These are phyloP conservation scores for Alternaria infectoria DNA, from an alignment of 2,329 filamentous ascomycete genomes.

Conservation along the genomic window DNA sequence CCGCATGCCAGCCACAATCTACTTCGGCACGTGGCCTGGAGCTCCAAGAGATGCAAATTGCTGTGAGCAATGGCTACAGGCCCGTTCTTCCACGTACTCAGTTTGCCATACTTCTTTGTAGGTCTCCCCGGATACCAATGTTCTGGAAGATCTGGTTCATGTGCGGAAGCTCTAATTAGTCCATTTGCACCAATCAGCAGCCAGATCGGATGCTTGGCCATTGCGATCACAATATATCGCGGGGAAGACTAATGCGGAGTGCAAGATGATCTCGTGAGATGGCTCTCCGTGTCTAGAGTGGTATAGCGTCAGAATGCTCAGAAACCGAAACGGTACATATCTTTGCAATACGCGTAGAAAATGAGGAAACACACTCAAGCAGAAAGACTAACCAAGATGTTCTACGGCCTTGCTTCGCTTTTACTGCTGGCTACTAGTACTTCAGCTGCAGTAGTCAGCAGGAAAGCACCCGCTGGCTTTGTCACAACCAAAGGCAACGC, in stretches of 20 bases:
- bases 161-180: conserved; percentile 2
- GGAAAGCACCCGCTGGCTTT: conserved; percentile 47
- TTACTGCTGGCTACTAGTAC: conserved; percentile 22
- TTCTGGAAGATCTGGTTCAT: conserved; percentile 13
- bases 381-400: conserved; percentile 2
- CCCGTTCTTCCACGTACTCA: conserved; percentile 5
- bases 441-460: conserved; percentile 18
- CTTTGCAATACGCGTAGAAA: neutral
- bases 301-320: conserved; percentile 6
- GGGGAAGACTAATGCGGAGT: neutral
- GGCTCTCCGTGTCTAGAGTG: conserved; percentile 10
- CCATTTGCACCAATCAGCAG: conserved; percentile 15
- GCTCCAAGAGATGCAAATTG: neutral
- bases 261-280: neutral
- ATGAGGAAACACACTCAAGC: neutral
- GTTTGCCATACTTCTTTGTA: neutral
- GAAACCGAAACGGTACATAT: neutral
- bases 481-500: conserved; percentile 58
- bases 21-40: neutral
- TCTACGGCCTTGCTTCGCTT: conserved; percentile 4
- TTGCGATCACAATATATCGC: conserved; percentile 14
- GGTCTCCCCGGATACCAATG: neutral
- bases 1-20: neutral
- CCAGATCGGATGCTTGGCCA: neutral
- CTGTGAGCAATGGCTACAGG: conserved; percentile 4